Percentiles rank a stretch among this genome's conserved stretches.
Conservation (phyloP, 345 rosid genomes). For the Conringia planisiliqua region DNA sequence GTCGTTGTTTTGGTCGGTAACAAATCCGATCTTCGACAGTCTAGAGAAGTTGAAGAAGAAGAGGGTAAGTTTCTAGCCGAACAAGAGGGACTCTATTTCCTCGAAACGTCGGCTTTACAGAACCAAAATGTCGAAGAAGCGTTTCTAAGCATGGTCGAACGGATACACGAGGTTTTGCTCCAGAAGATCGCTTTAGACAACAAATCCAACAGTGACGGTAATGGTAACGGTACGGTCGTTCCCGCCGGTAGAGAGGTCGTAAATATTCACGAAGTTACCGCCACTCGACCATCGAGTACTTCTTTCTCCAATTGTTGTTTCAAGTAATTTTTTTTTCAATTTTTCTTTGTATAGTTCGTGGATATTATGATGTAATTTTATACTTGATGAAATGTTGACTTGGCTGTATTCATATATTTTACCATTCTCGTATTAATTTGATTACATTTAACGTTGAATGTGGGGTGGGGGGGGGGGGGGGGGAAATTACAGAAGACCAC, state of each 20-base stretch:
- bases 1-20: constrained; percentile 76
- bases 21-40: constrained; percentile 50
- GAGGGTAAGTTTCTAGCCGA: constrained; percentile 61
- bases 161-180: constrained; percentile 46
- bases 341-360: background rate
- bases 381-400: background rate
- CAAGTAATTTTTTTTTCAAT: background rate
- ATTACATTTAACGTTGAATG: background rate
- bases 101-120: constrained; percentile 73
- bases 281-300: constrained; percentile 49
- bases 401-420: background rate
- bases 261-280: constrained; percentile 56
- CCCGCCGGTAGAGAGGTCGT: constrained; percentile 47
- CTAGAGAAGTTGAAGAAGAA: constrained; percentile 53
- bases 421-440: background rate
- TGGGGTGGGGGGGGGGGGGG: too few relatives aligned
- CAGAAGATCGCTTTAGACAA: constrained; percentile 48
- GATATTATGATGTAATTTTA: background rate
- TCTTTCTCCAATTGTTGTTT: constrained; percentile 51
- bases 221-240: constrained; percentile 7
- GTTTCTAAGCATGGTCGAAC: constrained; percentile 56
- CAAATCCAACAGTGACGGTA: constrained; percentile 38
- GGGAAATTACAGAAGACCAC: too few relatives aligned
- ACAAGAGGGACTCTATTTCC: constrained; percentile 53
- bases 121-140: constrained; percentile 73